Base-by-base conservation (phyloP, 2,329 filamentous ascomycete species). In the Beauveria bassiana region DNA sequence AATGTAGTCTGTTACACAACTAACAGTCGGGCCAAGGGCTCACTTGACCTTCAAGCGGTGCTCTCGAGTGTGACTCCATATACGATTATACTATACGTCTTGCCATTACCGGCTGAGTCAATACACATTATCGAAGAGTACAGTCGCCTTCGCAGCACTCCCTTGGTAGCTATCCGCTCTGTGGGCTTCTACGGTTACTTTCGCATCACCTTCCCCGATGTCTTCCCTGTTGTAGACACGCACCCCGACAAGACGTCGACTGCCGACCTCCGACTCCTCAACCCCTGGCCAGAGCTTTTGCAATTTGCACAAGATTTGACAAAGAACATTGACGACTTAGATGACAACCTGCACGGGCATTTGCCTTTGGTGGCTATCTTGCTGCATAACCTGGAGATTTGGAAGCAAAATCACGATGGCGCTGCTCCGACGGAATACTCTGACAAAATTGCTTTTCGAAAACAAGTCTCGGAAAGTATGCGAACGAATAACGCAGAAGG, bases 211-310 rank as follows among this genome's bases (percentile, higher is more conserved):
- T 78, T 96, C 31, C 88, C 90, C 10, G 79, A 85, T n/a, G 85
- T 87, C 31, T 96, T 96, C 68, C 92, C 93, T 5, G 89, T 99
- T 62, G 90, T 99, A 65, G 93, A 99, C 71, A 98, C 95, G 50
- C 95, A 99, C 70, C 95, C 95, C 1, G 92, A 96, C 65, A 86
- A 91, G 46, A 90, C 91, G 45, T 86, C 91, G 8, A 95, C 86
- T 0, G 87, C 89, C 61, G 95, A 99, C 68, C 81, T 99, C 40
- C 87, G 95, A 55, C 80, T 99, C 14, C 77, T 96, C 5, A 83
- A 82, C 40, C 93, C 95, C 42, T 99, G 95, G 93, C 84, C 88
- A 22, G 93, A 95, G 71, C 81, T 99, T 16, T 72, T 79, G 2
- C 78, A 82, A 3, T 93, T 93, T 65, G 83, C 85, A 2, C 74